Evolutionary conservation across 2,329 filamentous ascomycete genomes (phyloP), one percentile per base, ranked within the genome.

Genomic region (Arthrobotrys sphaeroides): DNA sequence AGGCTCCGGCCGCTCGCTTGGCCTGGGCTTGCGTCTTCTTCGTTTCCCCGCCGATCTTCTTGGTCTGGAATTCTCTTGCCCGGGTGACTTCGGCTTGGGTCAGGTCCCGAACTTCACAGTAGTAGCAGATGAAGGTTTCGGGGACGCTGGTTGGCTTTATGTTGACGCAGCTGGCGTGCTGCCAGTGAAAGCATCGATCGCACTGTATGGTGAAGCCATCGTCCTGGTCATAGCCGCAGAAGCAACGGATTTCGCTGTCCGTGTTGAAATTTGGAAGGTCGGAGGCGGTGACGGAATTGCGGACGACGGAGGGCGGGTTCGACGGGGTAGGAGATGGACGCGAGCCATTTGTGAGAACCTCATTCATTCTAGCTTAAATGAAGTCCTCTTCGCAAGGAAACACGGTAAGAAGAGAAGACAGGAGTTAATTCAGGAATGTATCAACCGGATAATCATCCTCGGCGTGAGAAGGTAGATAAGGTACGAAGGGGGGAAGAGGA

Each of bases 191-290:
- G 86, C 95, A 99, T 73, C 87, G 88, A 82, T 98, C 95, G 86
- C 95, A 99, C 83, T 94, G 93, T 77, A 99, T 96, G 74, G 95
- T 99, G 83, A 92, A 94, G 83, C 95, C 95, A 85, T 99, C 95
- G 86, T 99, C 95, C 85, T 96, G 93, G 82, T 89, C 85, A 83
- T 91, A 97, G 82, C 90, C 90, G 84, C 95, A 99, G 80, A 98
- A 96, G 87, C 95, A 99, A 22, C 73, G 67, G 57, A 80, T 80
- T 77, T 79, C 79, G 49, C 79, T 78, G 40, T 49, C 79, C 60
- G 57, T 77, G 64, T 38, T 55, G 61, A 62, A 77, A 61, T 77
- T 79, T 60, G 72, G 72, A 43, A 75, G 72, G 31, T 69, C 72
- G 31, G 62, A 13, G 51, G 26, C 65, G 31, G 73, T 67, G 40